Evolutionary conservation across 257 asterid species (phyloP), one percentile per base, ranked within the genome.

Genomic region (Fraxinus quadrangulata): DNA sequence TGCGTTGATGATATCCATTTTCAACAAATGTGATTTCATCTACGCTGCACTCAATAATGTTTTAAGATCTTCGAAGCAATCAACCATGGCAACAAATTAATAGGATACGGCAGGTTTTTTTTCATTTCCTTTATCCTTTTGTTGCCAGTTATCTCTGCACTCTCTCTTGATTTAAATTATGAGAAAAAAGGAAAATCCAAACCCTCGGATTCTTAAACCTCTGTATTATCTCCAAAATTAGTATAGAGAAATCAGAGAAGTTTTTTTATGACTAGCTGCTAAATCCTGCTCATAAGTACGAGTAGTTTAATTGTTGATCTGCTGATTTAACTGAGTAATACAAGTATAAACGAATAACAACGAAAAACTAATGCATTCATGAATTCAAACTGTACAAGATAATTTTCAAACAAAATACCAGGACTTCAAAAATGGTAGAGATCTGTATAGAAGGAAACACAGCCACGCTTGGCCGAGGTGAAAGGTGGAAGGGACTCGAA

Each of bases 1-100:
- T 87, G 92, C 94, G 94, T 91, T 91, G 96, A 89, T 89, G 94
- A 88, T 59, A 79, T 14, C 70, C 12, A 28, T 70, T 66, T 36
- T 5, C 14, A 49, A 63, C 14, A 11, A 63, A n/a, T 40, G 76
- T 34, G n/a, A 70, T 78, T 79, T 88, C 88, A 77, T 82, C 83
- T 28, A 47, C 83, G 80, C 84, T 88, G 86, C 90, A 87, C 84
- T 82, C 85, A 88, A 91, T 88, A 80, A 85, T 80, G 87, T 86
- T 82, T 85, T 86, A 80, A 74, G 70, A 72, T 74, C 81, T 84
- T 71, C 16, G 66, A 73, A 63, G 69, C 16, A 63, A 63, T 23
- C 69, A 63, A 63, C 11, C 34, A 2, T 59, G 30, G 12, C 13
- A 80, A 78, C 77, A 30, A 30, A 2, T 30, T 30, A 30, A 30